Evolutionary conservation across 169 alveolate species (phyloP), one percentile per base, ranked within the genome.

Genomic region (Babesia gibsoni): DNA sequence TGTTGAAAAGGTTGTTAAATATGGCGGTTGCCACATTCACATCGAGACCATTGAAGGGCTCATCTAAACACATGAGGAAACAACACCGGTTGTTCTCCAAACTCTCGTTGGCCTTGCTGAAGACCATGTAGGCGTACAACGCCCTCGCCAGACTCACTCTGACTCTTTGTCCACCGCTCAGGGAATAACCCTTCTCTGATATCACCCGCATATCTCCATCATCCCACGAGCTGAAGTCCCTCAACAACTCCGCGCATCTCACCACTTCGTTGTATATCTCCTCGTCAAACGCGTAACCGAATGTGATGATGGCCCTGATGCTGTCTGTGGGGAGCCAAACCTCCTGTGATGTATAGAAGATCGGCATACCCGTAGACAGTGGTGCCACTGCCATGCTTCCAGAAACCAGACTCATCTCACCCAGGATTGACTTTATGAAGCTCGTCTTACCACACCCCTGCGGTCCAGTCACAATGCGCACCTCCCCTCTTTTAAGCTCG

Each of bases 131-230:
- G n/a, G 77, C 66, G 73, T 95, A 95, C 8, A 95, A 58, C 8
- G 96, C 95, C 48, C 98, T 65, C 4, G 98, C 98, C 46, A 95
- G 79, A 58, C 93, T 77, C 2, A 95, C 68, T 65, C 98, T 80
- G 0, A 95, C 95, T 20, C 92, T 85, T 67, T 95, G 94, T 0
- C 98, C 97, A 50, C 96, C 96, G 69, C 94, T 85, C 29, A 94
- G 64, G 0, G 66, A 49, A 33, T 66, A 29, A 0, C 67, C 77
- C 46, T 48, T 46, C 33, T 66, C 77, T 22, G 50, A 8, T 9
- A 66, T 32, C 18, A 25, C 42, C 4, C 66, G 64, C 36, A 20
- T 5, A 35, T 66, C 67, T 2, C 77, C 77, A 4, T 66, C 77
- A 14, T 29, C 33, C 77, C 77, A 66, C 0, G 67, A 50, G 20